Percentiles rank a stretch among this genome's conserved stretches.
Conservation (phyloP, 2,329 filamentous ascomycete species). For the Talaromyces verruculosus region DNA sequence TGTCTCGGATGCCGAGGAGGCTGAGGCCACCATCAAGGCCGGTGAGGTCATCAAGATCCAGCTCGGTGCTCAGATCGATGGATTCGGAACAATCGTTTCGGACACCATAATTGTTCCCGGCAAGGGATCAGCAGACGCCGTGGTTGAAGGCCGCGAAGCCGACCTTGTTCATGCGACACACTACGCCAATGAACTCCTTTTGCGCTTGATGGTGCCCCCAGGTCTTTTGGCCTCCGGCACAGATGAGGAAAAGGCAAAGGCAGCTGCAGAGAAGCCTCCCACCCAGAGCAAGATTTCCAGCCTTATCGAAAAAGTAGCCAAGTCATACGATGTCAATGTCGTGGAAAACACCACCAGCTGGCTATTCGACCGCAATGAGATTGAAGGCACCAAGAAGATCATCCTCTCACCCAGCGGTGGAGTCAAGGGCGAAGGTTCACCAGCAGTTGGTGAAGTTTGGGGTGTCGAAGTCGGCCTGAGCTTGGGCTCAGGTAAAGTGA, state of each 20-base stretch:
- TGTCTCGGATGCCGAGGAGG: conserved; percentile 81
- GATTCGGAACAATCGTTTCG: conserved; percentile 93
- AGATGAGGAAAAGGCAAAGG: conserved; percentile 95
- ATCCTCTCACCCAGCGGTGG: conserved; percentile 79
- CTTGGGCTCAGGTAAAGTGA: conserved; percentile 89
- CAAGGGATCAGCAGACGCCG: conserved; percentile 61
- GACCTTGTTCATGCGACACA: conserved; percentile 88
- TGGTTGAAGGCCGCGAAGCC: conserved; percentile 73
- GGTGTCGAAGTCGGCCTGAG: conserved; percentile 95
- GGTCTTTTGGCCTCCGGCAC: conserved; percentile 78
- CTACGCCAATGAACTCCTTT: conserved; percentile 92
- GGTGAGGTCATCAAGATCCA: conserved; percentile 95
- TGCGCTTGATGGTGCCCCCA: conserved; percentile 88
- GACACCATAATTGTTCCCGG: conserved; percentile 77
- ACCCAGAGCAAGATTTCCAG: conserved; percentile 83
- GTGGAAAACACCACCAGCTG: conserved; percentile 98
- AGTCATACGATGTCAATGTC: conserved; percentile 85
- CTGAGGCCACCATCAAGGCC: conserved; percentile 73
- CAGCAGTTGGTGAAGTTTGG: conserved; percentile 92
- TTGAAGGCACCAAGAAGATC: conserved; percentile 97
- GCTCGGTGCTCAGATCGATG: conserved; percentile 97
- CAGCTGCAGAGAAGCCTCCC: conserved; percentile 74
- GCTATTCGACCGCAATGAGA: conserved; percentile 95
- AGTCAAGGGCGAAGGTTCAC: conserved; percentile 83
- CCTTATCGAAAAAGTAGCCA: conserved; percentile 86